Evolutionary conservation across 108 stramenopile genomes (phyloP).

Genomic region (Discostella pseudostelligera): DNA sequence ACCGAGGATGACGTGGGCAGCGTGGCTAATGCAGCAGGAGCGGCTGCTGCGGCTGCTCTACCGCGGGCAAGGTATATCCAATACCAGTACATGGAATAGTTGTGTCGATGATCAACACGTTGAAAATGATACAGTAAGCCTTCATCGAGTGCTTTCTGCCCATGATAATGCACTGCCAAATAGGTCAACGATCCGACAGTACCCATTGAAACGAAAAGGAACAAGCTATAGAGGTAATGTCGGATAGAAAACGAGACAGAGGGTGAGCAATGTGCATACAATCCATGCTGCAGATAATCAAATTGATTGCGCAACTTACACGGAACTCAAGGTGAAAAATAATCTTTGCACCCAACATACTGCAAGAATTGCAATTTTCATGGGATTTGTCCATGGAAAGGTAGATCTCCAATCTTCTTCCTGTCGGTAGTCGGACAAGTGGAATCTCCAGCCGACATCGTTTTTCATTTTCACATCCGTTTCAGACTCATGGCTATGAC

Average conservation of each 20-base stretch:
- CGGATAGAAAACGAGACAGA: background rate
- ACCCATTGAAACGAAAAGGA: conserved; percentile 58
- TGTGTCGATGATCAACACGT: conserved; percentile 94
- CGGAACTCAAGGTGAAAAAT: conserved; percentile 40
- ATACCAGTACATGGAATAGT: conserved; percentile 86
- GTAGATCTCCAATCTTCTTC: background rate
- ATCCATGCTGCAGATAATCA: background rate
- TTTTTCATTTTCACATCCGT: background rate
- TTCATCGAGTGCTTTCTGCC: conserved; percentile 75
- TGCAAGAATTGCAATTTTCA: conserved; percentile 18
- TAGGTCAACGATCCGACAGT: conserved; percentile 63
- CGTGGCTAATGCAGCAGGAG: conserved; percentile 1
- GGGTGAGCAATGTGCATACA: background rate
- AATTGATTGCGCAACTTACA: no score
- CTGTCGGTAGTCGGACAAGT: conserved; percentile 15
- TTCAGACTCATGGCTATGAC: background rate
- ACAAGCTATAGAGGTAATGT: conserved; percentile 40
- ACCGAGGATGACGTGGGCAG: conserved; percentile 9
- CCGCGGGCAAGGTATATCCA: conserved; percentile 88
- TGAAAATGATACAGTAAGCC: conserved; percentile 94
- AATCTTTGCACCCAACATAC: conserved; percentile 36
- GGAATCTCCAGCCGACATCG: conserved; percentile 15
- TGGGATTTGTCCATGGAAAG: conserved; percentile 48
- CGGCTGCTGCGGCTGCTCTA: conserved; percentile 14
- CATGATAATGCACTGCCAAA: conserved; percentile 64